phyloP scores from a whole-genome alignment of 805 yeast genomes.

The Scheffersomyces lignosus region DNA sequence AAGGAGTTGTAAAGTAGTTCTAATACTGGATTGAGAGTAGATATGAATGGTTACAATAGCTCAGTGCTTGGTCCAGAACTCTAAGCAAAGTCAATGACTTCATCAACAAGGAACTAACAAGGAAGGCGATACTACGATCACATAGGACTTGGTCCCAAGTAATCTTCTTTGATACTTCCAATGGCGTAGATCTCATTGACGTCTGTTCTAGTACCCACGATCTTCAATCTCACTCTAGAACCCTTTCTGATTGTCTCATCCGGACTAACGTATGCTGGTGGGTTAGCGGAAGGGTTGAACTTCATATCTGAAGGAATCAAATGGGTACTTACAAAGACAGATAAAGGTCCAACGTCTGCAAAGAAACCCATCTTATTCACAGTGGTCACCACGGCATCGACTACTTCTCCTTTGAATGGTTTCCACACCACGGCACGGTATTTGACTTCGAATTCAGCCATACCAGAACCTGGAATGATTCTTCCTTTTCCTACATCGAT shows the following conservation, averaged over 20 bases:
- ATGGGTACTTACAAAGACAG: conserved; percentile 93
- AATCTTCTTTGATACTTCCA: conserved; percentile 97
- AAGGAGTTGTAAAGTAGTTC: too few species aligned
- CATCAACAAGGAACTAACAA: too few species aligned
- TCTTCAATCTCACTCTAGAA: conserved; percentile 87
- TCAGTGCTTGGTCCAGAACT: too few species aligned
- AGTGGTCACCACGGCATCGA: conserved; percentile 92
- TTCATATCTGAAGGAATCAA: conserved; percentile 92
- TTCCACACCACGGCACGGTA: conserved; percentile 97
- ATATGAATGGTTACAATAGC: too few species aligned
- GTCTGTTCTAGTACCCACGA: conserved; percentile 96
- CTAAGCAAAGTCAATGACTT: too few species aligned
- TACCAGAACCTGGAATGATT: conserved; percentile 86
- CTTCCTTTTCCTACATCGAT: conserved; percentile 95
- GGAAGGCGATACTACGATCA: too few species aligned
- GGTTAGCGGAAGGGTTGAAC: conserved; percentile 92
- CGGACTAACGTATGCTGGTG: conserved; percentile 96
- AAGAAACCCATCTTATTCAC: conserved; percentile 95
- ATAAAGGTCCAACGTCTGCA: conserved; percentile 96
- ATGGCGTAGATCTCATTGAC: conserved; percentile 97
- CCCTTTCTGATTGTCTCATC: conserved; percentile 96
- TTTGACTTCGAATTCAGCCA: conserved; percentile 94
- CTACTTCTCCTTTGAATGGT: conserved; percentile 98
- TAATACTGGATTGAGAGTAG: too few species aligned
- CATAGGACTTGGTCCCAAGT: conserved; percentile 75